Evolutionary conservation across 2,329 filamentous ascomycete genomes (phyloP).

Genomic region (Chrysoporthe cubensis): DNA sequence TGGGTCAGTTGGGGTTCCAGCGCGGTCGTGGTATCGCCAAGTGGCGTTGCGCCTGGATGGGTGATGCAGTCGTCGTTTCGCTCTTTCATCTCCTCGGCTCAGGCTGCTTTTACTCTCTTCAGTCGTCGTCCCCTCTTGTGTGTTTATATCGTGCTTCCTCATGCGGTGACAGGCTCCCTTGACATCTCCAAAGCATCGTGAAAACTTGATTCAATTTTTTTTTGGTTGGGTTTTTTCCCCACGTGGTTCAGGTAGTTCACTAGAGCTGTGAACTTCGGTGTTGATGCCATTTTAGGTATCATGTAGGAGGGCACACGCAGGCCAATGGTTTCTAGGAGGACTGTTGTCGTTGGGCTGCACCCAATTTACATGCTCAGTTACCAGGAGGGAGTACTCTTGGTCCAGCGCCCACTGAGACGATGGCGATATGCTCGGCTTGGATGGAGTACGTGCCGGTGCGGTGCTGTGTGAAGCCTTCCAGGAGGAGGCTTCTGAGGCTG

Average conservation of each 20-base stretch:
- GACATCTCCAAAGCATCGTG: too few species aligned
- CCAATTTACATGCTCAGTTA: not conserved
- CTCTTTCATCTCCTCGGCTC: not conserved
- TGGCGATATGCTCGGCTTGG: not conserved
- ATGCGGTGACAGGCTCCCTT: too few species aligned
- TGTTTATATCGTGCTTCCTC: too few species aligned
- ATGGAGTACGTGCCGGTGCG: not conserved
- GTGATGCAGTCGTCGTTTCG: not conserved
- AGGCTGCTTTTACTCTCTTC: not conserved
- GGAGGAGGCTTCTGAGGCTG: not conserved
- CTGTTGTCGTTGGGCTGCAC: not conserved
- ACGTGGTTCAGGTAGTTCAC: too few species aligned
- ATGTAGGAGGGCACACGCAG: too few species aligned
- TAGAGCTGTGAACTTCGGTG: too few species aligned
- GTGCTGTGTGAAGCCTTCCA: not conserved
- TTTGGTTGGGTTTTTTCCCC: too few species aligned
- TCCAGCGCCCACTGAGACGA: not conserved
- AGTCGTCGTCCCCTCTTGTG: not conserved
- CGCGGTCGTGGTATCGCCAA: not conserved
- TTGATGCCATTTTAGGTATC: too few species aligned
- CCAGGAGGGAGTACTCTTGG: not conserved
- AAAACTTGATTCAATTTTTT: too few species aligned
- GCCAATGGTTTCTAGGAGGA: not conserved
- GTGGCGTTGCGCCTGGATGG: not conserved
- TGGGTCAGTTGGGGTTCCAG: not conserved